Base-by-base conservation (phyloP, 2,329 filamentous ascomycete species). In the Ambrosiella beaveri region DNA sequence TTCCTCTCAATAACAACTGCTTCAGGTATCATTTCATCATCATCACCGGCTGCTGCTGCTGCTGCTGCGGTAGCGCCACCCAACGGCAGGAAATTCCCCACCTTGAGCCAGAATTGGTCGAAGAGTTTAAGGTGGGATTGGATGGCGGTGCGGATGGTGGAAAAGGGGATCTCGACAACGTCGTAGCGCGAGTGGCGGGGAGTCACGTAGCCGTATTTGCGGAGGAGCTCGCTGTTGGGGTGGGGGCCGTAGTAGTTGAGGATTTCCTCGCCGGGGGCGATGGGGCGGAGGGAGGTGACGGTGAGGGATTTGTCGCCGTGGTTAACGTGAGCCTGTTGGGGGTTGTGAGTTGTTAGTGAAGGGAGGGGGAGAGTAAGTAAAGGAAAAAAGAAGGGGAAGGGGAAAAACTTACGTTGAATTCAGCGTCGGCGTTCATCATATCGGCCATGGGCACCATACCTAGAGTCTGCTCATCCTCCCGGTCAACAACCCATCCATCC, bases 371-470 rank as follows among this genome's bases (percentile, higher is more conserved):
- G 3, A 27, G 3, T 27, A 27, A 36, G 17, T 36, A 3, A 11
- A 27, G 7, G n/a, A 35, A 27, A 7, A 27, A 11, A n/a, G 27
- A 15, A 12, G 7, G 27, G 17, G 49, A 19, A 9, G 4, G 8
- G 11, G 38, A 51, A 7, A 19, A 49, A 49, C 35, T 41, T 40
- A 68, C 75, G 64, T 95, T 95, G 68, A 93, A 93, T 63, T 88
- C 82, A 3, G 86, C 88, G 67, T 95, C 87, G 0, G 89, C 88
- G 65, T 95, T 95, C 38, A 96, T 75, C 65, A 95, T 83, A 67
- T 95, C 90, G 1, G 89, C 89, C 73, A 96, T 79, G 1, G 89
- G 88, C 0, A 95, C 85, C 87, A 95, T 93, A 56, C 86, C 89
- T 70, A 95, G 87, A 67, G 77, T 71, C 0, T 73, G 71, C 62